Evolutionary conservation across 2,329 filamentous ascomycete genomes (phyloP).

Genomic region (Niveomyces coronatus): DNA sequence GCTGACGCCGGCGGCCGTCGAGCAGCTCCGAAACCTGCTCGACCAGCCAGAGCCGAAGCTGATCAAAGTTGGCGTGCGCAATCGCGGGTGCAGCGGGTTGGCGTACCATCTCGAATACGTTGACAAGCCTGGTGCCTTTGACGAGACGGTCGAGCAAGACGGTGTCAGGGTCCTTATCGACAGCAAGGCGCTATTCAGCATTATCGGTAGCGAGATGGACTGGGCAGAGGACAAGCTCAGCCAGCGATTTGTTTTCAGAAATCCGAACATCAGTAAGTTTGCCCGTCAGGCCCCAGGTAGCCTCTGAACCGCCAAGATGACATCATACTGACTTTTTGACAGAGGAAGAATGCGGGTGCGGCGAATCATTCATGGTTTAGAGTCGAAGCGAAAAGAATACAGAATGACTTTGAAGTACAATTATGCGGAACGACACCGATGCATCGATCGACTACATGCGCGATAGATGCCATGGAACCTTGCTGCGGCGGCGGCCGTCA

Average conservation of each 20-base stretch:
- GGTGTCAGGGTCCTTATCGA: constrained; percentile 94
- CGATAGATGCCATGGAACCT: too few relatives aligned
- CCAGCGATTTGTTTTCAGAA: constrained; percentile 85
- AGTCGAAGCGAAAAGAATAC: too few relatives aligned
- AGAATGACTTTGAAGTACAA: too few relatives aligned
- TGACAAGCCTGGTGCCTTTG: constrained; percentile 77
- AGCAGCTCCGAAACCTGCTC: constrained; percentile 66
- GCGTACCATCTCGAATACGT: constrained; percentile 94
- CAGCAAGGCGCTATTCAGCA: constrained; percentile 94
- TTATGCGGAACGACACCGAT: too few relatives aligned
- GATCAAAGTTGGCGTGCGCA: constrained; percentile 89
- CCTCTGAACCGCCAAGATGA: not conserved
- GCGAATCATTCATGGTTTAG: constrained; percentile 87
- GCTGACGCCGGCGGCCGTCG: constrained; percentile 68
- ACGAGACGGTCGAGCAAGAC: constrained; percentile 90
- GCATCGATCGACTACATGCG: too few relatives aligned
- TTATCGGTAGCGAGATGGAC: constrained; percentile 98
- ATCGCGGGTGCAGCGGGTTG: constrained; percentile 85
- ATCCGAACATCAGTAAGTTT: constrained; percentile 93
- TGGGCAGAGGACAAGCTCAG: constrained; percentile 95
- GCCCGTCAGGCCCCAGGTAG: too few relatives aligned
- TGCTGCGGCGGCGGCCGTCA: too few relatives aligned
- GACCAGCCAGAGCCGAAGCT: constrained; percentile 83
- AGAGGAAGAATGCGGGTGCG: constrained; percentile 95
- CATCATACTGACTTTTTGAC: constrained; percentile 21